A percentile compares a stretch with the other conserved stretches of the same genome.
Evolutionary conservation across 305 asterid species (phyloP).

Genomic region (Plantago lanceolata): DNA sequence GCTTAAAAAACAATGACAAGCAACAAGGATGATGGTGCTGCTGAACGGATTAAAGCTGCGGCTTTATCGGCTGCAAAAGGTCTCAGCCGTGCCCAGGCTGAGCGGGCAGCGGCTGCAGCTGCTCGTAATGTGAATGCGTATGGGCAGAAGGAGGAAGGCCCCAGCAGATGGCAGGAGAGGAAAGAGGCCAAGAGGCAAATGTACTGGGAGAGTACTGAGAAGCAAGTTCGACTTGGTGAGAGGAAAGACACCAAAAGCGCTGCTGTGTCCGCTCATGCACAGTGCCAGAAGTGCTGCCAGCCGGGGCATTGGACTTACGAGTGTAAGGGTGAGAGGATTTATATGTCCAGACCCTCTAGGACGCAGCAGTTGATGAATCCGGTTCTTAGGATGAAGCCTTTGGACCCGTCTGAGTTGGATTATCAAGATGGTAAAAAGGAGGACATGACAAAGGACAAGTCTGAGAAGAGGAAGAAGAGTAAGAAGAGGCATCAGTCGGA

Average conservation of each 20-base stretch:
- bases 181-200: slow-evolving; percentile 98
- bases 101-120: slow-evolving; percentile 91
- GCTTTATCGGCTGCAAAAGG: slow-evolving; percentile 92
- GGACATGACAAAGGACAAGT: slow-evolving; percentile 36
- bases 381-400: slow-evolving; percentile 68
- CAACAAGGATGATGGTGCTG: slow-evolving; percentile 72
- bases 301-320: slow-evolving; percentile 95
- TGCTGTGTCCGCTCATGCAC: slow-evolving; percentile 43
- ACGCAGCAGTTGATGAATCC: slow-evolving; percentile 91
- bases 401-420: slow-evolving; percentile 60
- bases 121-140: slow-evolving; percentile 92
- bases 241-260: slow-evolving; percentile 65
- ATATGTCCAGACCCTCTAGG: slow-evolving; percentile 84
- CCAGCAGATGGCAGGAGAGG: slow-evolving; percentile 97
- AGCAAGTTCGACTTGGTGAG: slow-evolving; percentile 88
- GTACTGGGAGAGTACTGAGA: slow-evolving; percentile 93
- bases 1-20: slow-evolving; percentile 36
- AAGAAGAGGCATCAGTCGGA: slow-evolving; percentile 45
- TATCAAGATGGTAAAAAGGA: slow-evolving; percentile 48
- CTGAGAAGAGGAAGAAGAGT: slow-evolving; percentile 53
- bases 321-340: slow-evolving; percentile 89
- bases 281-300: slow-evolving; percentile 90
- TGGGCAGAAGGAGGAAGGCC: slow-evolving; percentile 99
- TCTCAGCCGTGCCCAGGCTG: slow-evolving; percentile 96
- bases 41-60: slow-evolving; percentile 84